Base-by-base conservation (phyloP, 1,139 yeast species). In the Candida glucosophila region DNA sequence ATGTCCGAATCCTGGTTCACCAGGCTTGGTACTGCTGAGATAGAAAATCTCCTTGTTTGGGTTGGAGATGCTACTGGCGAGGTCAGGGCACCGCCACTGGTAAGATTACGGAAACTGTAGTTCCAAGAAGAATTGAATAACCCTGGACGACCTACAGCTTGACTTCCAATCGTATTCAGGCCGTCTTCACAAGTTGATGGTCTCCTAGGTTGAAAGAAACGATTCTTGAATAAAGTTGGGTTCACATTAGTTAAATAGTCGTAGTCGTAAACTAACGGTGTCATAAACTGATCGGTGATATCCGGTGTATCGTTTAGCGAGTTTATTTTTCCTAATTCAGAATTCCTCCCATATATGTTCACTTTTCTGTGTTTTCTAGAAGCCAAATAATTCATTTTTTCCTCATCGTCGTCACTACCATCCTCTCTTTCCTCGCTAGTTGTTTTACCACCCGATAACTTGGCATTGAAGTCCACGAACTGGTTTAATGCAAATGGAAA, bases 211-310 rank as follows among this genome's bases (percentile, higher is more conserved):
- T 41, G 46, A 34, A 52, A 63, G 19, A 47, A 46, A 33, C 44
- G 61, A 25, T 58, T 51, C 31, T 55, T 58, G 43, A 64, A 64
- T 16, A 63, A 37, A 30, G 52, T 55, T 5, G 67, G 65, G 34
- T 58, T 59, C 14, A 41, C 46, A 29, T 52, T 47, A n/a, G 60
- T 47, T 19, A 63, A 41, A 31, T 62, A 63, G 26, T 58, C 58
- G 35, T 58, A 61, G 40, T 62, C 70, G 35, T 61, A 64, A 14
- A 64, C 69, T 36, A 64, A 46, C 5, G 71, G 69, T 1, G 63
- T 62, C 3, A 60, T 51, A 38, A 55, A 55, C 20, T 29, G 36
- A 11, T 19, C 12, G 9, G 7, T 7, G 7, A 7, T 7, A 7
- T 10, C 7, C 8, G 12, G 8, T 7, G 12, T 7, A 7, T 7